Conservation (phyloP, 2,329 filamentous ascomycete species). For the Tolypocladium ovalisporum region DNA sequence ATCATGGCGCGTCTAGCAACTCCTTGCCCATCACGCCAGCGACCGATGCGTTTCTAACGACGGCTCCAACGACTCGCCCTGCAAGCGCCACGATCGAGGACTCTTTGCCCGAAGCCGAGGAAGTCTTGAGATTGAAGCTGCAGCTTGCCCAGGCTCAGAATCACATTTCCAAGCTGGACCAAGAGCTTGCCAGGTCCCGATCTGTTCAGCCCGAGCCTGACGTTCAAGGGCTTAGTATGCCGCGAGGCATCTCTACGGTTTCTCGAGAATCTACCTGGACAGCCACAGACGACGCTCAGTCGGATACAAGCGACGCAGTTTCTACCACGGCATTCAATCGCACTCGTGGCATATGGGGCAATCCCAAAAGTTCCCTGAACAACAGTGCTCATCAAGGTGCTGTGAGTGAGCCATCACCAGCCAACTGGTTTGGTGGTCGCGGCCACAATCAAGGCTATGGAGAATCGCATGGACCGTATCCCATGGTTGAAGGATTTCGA, state of each 20-base stretch:
- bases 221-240: conserved; percentile 7
- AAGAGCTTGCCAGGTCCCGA: conserved; percentile 57
- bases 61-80: conserved; percentile 38
- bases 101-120: conserved; percentile 32
- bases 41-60: conserved; percentile 39
- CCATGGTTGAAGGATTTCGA: conserved; percentile 28
- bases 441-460: conserved; percentile 25
- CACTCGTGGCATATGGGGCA: conserved; percentile 45
- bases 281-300: conserved; percentile 40
- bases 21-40: conserved; percentile 54
- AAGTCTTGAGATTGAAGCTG: conserved; percentile 57
- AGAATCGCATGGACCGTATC: conserved; percentile 26
- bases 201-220: conserved; percentile 43
- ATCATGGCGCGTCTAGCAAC: conserved; percentile 41
- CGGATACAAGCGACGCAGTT: conserved; percentile 45
- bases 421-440: conserved; percentile 35
- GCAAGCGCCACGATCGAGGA: conserved; percentile 40
- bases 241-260: conserved; percentile 8
- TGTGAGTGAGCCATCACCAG: conserved; percentile 22
- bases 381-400: conserved; percentile 22
- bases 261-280: conserved; percentile 40
- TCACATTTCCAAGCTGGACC: conserved; percentile 60
- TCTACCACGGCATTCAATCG: conserved; percentile 41
- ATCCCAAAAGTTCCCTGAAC: conserved; percentile 29
- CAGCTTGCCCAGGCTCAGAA: conserved; percentile 62